Conservation (phyloP, 345 rosid genomes). For the Durio zibethinus region DNA sequence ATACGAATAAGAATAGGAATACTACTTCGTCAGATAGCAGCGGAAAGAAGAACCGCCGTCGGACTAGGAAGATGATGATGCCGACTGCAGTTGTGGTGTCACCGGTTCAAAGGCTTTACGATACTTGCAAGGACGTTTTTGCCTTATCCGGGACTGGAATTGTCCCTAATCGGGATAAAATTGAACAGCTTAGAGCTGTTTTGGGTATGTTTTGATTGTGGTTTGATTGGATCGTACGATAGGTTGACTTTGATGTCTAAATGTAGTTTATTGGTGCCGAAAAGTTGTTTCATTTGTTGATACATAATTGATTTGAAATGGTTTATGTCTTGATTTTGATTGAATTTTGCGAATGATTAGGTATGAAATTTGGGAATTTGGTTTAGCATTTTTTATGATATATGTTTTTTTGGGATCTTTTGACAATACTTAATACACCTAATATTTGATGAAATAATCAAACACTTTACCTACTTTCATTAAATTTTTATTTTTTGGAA, state of each 20-base stretch:
- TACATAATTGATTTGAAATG: neutral
- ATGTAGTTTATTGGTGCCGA: neutral
- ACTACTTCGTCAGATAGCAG: conserved; percentile 15
- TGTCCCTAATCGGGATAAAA: conserved; percentile 59
- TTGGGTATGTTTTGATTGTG: conserved; percentile 54
- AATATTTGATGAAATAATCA: neutral
- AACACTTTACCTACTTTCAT: neutral
- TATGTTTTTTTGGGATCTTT: neutral
- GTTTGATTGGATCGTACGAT: neutral
- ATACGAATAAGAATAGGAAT: conserved; percentile 11
- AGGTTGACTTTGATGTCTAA: neutral
- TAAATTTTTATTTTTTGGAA: neutral
- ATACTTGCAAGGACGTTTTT: conserved; percentile 76
- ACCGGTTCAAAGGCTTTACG: conserved; percentile 63
- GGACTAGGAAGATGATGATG: conserved; percentile 22
- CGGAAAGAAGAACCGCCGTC: conserved; percentile 40
- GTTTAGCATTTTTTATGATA: neutral
- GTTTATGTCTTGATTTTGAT: neutral
- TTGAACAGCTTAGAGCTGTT: conserved; percentile 52
- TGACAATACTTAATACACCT: neutral
- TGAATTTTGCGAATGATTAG: neutral
- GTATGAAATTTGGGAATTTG: neutral
- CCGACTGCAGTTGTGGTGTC: neutral
- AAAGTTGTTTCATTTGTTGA: neutral
- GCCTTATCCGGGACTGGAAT: conserved; percentile 40